Base-by-base conservation (phyloP, 495 filamentous ascomycete genomes). In the Filosporella fistucella region DNA sequence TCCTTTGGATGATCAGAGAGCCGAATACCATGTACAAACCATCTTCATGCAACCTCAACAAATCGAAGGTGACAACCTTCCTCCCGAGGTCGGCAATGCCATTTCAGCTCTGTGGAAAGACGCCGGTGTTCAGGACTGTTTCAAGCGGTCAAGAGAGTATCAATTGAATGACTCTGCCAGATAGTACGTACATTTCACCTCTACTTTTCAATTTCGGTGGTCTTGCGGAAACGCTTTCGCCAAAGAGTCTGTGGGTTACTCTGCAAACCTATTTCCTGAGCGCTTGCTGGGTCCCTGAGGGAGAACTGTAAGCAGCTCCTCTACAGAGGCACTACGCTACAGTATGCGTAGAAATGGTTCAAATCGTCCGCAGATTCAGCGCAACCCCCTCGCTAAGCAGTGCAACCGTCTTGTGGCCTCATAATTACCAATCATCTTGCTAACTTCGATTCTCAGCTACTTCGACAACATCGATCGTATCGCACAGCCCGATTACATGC, bases 141-240 rank as follows among this genome's bases (percentile, higher is more conserved):
- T 89, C 79, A 90, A 86, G 78, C 84, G 86, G 62, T 96, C 88
- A 42, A 78, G 89, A 57, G 94, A 98, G 69, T 98, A 97, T 68
- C 91, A 96, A 63, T 71, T 98, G 60, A 96, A 98, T 70, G 93
- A 98, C 69, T 96, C 91, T 26, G 89, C 91, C 10, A 86, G 85
- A 88, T 98, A 98, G 91, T 97, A 78, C 66, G 91, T 78, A 16
- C n/a, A 45, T 29, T 35, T 39, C 3, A 17, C 34, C 6, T 13
- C 25, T 42, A 9, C 6, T 35, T 18, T 30, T 30, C n/a, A n/a
- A n/a, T n/a, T n/a, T n/a, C n/a, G n/a, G n/a, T n/a, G n/a, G n/a
- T n/a, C n/a, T n/a, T n/a, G n/a, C n/a, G n/a, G n/a, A n/a, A n/a
- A n/a, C n/a, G n/a, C n/a, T n/a, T n/a, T n/a, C n/a, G n/a, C n/a